Conservation (phyloP, 345 rosid genomes). For the Ailanthus altissimus region DNA sequence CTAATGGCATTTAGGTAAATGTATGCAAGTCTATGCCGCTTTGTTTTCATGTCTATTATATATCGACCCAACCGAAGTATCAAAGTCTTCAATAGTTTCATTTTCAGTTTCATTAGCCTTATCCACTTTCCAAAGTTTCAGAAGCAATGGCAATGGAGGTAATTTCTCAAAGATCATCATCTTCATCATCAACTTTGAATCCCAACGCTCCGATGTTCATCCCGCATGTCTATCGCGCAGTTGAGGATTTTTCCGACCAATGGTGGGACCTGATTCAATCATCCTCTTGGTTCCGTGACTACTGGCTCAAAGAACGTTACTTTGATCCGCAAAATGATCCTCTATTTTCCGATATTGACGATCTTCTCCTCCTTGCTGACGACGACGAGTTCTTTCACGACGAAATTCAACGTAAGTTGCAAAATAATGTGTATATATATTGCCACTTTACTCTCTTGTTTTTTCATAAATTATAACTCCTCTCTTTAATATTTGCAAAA, state of each 20-base stretch:
- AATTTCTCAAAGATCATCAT: constrained; percentile 29
- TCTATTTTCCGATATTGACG: constrained; percentile 24
- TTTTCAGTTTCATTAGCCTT: background rate
- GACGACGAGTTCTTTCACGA: constrained; percentile 36
- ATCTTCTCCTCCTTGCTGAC: constrained; percentile 28
- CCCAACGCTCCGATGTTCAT: constrained; percentile 66
- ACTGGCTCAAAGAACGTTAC: constrained; percentile 68
- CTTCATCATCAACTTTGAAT: constrained; percentile 46
- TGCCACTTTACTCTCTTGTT: background rate
- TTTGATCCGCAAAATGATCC: constrained; percentile 42
- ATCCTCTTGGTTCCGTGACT: constrained; percentile 66
- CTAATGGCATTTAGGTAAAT: background rate
- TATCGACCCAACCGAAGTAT: background rate
- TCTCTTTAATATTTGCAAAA: no score
- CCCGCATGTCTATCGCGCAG: constrained; percentile 55
- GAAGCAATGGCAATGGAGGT: constrained; percentile 37
- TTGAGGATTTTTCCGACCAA: constrained; percentile 73
- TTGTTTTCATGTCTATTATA: background rate
- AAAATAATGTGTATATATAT: background rate
- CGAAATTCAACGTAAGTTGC: constrained; percentile 28
- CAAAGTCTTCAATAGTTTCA: background rate
- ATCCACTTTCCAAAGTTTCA: background rate
- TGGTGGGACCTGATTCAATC: constrained; percentile 71
- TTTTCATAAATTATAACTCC: no score
- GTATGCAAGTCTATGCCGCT: background rate